Conservation (phyloP, 2,329 filamentous ascomycete species). For the Beauveria pseudobassiana region DNA sequence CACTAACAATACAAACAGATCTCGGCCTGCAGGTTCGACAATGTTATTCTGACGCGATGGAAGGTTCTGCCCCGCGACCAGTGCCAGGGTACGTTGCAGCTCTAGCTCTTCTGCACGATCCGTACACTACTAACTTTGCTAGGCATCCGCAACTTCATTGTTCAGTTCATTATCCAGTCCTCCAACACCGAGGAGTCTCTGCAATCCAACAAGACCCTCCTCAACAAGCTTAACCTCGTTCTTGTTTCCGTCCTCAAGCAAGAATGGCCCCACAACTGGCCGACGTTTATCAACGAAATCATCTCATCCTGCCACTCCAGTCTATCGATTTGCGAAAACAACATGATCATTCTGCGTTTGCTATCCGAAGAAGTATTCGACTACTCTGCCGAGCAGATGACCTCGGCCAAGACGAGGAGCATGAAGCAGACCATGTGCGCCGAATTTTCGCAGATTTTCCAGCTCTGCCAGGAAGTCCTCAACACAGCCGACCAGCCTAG, state of each 20-base stretch:
- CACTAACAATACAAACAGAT: conserved; percentile 45
- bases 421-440: conserved; percentile 98
- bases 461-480: conserved; percentile 92
- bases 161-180: conserved; percentile 94
- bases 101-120: neutral
- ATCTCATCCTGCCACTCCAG: conserved; percentile 92
- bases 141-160: conserved; percentile 99
- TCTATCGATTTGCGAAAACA: conserved; percentile 97
- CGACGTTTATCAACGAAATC: conserved; percentile 99
- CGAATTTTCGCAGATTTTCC: conserved; percentile 97
- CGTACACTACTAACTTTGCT: conserved; percentile 15
- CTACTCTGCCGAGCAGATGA: conserved; percentile 98
- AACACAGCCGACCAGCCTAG: conserved; percentile 82
- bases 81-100: conserved; percentile 61
- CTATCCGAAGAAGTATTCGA: conserved; percentile 98
- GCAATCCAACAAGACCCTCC: conserved; percentile 73
- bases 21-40: conserved; percentile 91
- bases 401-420: conserved; percentile 92
- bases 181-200: conserved; percentile 86
- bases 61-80: conserved; percentile 95
- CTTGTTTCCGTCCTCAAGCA: conserved; percentile 97
- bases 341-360: conserved; percentile 95
- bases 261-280: conserved; percentile 99
- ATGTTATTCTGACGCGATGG: conserved; percentile 98
- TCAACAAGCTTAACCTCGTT: conserved; percentile 98